Conservation (phyloP, 768 basidiomycete genomes). For the Pisolithus marmoratus region DNA sequence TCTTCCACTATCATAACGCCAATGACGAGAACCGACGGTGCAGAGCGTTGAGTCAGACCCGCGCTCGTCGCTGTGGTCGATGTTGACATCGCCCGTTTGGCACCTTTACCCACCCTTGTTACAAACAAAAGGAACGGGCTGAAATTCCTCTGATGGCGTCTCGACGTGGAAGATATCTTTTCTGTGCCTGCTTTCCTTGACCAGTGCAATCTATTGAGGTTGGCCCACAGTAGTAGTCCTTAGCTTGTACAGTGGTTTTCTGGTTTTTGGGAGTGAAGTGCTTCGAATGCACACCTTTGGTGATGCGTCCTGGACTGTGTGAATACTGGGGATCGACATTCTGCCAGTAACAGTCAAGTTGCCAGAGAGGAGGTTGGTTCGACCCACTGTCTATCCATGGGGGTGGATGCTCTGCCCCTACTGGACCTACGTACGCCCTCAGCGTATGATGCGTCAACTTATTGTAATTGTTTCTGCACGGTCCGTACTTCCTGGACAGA, state of each 20-base stretch:
- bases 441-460: neutral
- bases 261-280: too few species aligned
- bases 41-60: slow-evolving; percentile 53
- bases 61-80: slow-evolving; percentile 32
- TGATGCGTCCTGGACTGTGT: too few species aligned
- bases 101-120: slow-evolving; percentile 50
- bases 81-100: slow-evolving; percentile 64
- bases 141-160: slow-evolving; percentile 46
- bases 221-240: too few species aligned
- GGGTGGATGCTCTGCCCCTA: too few species aligned
- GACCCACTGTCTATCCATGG: too few species aligned
- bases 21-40: slow-evolving; percentile 51
- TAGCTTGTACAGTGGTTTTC: too few species aligned
- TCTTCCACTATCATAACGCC: slow-evolving; percentile 46
- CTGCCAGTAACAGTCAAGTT: too few species aligned
- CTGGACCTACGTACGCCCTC: too few species aligned
- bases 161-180: slow-evolving; percentile 3
- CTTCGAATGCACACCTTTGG: too few species aligned
- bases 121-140: slow-evolving; percentile 54
- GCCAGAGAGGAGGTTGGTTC: too few species aligned
- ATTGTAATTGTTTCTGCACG: neutral
- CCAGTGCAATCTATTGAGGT: neutral
- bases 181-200: neutral
- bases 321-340: too few species aligned
- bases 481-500: neutral